Evolutionary conservation across 345 rosid species (phyloP).

Genomic region (Linum tenue): DNA sequence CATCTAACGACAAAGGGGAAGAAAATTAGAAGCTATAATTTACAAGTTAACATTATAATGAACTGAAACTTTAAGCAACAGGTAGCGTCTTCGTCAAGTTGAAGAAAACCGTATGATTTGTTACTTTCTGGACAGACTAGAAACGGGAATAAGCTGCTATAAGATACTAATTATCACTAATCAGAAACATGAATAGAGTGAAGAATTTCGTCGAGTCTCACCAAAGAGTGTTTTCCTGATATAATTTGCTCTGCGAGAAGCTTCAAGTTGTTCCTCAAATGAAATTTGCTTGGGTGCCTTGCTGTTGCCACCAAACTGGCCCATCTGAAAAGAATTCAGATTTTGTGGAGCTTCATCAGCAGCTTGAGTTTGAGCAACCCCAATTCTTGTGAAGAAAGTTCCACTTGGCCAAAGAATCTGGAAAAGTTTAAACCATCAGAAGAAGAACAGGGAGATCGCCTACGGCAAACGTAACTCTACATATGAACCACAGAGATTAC

Average conservation of each 20-base stretch:
- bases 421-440: not conserved
- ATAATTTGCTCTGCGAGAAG: slow-evolving; percentile 77
- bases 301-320: slow-evolving; percentile 44
- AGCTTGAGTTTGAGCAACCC: slow-evolving; percentile 23
- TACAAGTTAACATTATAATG: not conserved
- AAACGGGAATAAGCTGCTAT: not conserved
- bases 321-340: slow-evolving; percentile 29
- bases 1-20: slow-evolving; percentile 42
- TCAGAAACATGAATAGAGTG: not conserved
- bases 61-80: not conserved
- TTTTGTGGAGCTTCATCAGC: slow-evolving; percentile 26
- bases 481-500: not conserved
- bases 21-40: not conserved
- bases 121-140: not conserved
- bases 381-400: slow-evolving; percentile 53
- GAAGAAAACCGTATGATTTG: not conserved
- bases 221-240: slow-evolving; percentile 77
- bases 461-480: not conserved
- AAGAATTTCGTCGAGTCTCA: slow-evolving; percentile 24
- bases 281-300: slow-evolving; percentile 45
- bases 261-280: slow-evolving; percentile 79
- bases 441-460: slow-evolving; percentile 12
- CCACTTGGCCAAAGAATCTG: slow-evolving; percentile 96
- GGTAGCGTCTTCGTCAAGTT: not conserved
- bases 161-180: not conserved